These are phyloP conservation scores for Paecilomyces sp. DNA, from an alignment of 2,329 filamentous ascomycete genomes.

Conservation along the genomic window DNA sequence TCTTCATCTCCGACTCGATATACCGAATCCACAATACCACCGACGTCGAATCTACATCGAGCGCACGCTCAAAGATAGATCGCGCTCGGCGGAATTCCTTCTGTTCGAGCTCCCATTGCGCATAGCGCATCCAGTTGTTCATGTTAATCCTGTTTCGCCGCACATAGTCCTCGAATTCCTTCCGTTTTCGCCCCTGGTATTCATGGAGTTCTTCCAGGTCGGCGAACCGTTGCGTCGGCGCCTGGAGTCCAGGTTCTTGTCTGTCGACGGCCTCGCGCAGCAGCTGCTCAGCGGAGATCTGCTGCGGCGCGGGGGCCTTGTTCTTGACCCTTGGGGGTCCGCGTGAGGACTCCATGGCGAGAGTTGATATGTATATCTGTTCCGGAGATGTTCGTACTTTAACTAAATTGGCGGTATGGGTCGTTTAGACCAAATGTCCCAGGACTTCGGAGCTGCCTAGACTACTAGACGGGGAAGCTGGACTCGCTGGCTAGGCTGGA, in stretches of 20 bases:
- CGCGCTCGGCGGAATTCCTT: constrained; percentile 91
- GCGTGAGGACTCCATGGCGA: constrained; percentile 77
- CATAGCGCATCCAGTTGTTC: constrained; percentile 99
- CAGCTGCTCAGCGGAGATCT: constrained; percentile 96
- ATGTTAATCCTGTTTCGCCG: constrained; percentile 89
- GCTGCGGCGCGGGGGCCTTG: constrained; percentile 83
- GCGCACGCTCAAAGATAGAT: constrained; percentile 87
- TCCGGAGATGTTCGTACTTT: not conserved
- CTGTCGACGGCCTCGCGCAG: constrained; percentile 95
- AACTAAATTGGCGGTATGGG: not conserved
- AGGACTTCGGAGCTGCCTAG: not conserved
- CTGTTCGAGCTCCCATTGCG: constrained; percentile 94
- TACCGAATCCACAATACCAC: constrained; percentile 87
- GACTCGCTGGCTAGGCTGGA: not conserved
- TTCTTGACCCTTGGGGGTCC: constrained; percentile 97
- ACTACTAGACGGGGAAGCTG: not conserved
- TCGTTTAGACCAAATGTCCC: not conserved
- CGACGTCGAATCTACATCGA: constrained; percentile 84
- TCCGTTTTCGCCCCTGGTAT: constrained; percentile 90
- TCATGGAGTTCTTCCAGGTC: constrained; percentile 98
- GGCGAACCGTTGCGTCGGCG: constrained; percentile 88
- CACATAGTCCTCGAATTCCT: constrained; percentile 97
- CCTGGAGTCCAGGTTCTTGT: constrained; percentile 80
- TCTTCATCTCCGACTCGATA: constrained; percentile 94
- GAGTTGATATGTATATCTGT: not conserved